Evolutionary conservation across 805 yeast genomes (phyloP), one percentile per base, ranked within the genome.

Genomic region (Saturnispora ahearnii): DNA sequence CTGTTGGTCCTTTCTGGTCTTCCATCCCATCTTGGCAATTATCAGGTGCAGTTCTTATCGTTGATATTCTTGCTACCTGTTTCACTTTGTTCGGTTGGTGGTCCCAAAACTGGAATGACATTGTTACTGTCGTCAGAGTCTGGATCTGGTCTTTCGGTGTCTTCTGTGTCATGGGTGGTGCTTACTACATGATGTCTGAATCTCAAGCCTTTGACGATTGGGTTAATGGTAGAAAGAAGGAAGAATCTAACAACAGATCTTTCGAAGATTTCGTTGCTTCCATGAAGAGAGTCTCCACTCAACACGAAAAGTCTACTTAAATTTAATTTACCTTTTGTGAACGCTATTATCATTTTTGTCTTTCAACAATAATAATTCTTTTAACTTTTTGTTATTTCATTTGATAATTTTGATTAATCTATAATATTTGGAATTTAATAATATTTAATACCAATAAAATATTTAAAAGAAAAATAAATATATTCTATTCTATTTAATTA

Each of bases 1-100:
- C 96, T 68, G 85, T 81, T 71, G 96, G 96, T 78, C 96, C 96
- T 67, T 89, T 89, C 93, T 89, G 96, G 96, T 85, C 96, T 53
- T 87, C 96, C 44, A 65, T 77, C 53, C 96, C 96, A 76, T 89
- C 96, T 45, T 89, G 96, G 96, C 96, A 88, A 78, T 81, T 88
- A 74, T 62, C 93, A 63, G 95, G 95, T 76, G 96, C 96, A 64
- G 96, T 88, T 63, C 77, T 87, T 68, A 73, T 73, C 67, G 96
- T 88, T 68, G 96, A 88, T 73, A 73, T 88, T 77, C 73, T 89
- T 63, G 95, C 96, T 60, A 89, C 96, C 56, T 78, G 86, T 81
- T 89, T 88, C 82, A 75, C 88, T 64, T 72, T 88, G 67, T 89
- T 87, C 82, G 96, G 96, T 63, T 89, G 96, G 96, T 88, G 95